Conservation (phyloP, 164 flowering plant genomes). For the Warburgia ugandensis region DNA sequence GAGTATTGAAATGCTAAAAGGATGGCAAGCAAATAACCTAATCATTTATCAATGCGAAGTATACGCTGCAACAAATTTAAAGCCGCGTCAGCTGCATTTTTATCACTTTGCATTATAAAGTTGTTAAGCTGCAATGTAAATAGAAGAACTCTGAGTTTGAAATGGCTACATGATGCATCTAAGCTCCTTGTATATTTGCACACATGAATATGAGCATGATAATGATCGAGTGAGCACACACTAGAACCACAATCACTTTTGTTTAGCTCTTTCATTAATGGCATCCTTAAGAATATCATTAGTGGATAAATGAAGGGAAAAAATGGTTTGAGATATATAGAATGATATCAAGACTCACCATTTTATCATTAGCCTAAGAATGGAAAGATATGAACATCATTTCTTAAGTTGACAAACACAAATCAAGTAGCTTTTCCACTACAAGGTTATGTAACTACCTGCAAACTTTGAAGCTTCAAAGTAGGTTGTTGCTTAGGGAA, state of each 20-base stretch:
- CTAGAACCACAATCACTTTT: no score
- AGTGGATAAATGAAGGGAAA: no score
- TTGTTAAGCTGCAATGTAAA: not conserved
- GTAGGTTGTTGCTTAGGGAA: conserved; percentile 84
- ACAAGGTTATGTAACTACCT: conserved; percentile 33
- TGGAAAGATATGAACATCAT: not conserved
- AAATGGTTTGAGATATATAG: no score
- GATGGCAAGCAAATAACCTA: not conserved
- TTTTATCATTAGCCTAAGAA: not conserved
- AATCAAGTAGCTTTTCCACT: not conserved
- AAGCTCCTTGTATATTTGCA: no score
- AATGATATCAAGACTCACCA: no score
- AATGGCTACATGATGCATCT: no score
- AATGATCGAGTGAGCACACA: no score
- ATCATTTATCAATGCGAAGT: not conserved
- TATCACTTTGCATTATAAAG: not conserved
- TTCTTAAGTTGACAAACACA: not conserved
- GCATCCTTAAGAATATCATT: not conserved
- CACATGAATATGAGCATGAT: no score
- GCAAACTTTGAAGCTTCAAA: conserved; percentile 71
- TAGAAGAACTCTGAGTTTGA: not conserved
- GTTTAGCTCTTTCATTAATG: no score
- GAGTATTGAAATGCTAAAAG: conserved; percentile 60
- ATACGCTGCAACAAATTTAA: not conserved
- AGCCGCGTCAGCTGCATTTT: not conserved